These are phyloP conservation scores for Arxiozyma bovina DNA, from an alignment of 1,139 yeast species.

Conservation along the genomic window DNA sequence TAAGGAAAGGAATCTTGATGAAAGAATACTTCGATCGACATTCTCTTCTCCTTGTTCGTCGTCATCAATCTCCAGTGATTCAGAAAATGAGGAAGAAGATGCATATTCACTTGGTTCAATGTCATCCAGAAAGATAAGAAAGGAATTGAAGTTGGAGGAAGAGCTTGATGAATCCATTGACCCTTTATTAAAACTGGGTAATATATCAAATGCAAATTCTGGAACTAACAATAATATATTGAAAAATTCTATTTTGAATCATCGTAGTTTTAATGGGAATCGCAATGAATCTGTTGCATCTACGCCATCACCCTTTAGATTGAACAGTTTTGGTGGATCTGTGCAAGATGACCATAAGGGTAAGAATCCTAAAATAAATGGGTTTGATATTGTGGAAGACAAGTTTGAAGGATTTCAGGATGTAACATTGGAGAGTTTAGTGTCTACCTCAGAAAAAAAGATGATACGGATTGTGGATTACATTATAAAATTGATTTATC, in stretches of 20 bases:
- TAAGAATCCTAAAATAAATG: not conserved
- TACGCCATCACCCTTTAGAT: not conserved
- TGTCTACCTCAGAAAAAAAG: conserved; percentile 43
- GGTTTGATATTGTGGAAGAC: conserved; percentile 14
- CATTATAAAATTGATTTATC: conserved; percentile 50
- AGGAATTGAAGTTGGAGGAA: conserved; percentile 18
- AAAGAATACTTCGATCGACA: not conserved
- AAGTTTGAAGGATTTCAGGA: not conserved
- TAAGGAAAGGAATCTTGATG: not conserved
- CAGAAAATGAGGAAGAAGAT: not conserved
- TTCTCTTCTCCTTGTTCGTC: conserved; percentile 2
- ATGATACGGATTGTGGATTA: conserved; percentile 40
- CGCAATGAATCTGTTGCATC: not conserved
- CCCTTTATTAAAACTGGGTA: conserved; percentile 21
- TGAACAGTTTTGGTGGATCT: conserved; percentile 2
- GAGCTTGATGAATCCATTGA: conserved; percentile 26
- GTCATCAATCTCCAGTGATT: not conserved
- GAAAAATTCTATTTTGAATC: not conserved
- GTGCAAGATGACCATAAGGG: not conserved
- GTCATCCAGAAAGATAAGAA: conserved; percentile 22
- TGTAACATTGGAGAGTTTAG: conserved; percentile 43
- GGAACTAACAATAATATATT: not conserved
- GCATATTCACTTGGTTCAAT: conserved; percentile 22
- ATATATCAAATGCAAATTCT: not conserved
- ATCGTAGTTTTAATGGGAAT: not conserved